Evolutionary conservation across 352 stramenopile genomes (phyloP).

Genomic region (Globisporangium okanoganense): DNA sequence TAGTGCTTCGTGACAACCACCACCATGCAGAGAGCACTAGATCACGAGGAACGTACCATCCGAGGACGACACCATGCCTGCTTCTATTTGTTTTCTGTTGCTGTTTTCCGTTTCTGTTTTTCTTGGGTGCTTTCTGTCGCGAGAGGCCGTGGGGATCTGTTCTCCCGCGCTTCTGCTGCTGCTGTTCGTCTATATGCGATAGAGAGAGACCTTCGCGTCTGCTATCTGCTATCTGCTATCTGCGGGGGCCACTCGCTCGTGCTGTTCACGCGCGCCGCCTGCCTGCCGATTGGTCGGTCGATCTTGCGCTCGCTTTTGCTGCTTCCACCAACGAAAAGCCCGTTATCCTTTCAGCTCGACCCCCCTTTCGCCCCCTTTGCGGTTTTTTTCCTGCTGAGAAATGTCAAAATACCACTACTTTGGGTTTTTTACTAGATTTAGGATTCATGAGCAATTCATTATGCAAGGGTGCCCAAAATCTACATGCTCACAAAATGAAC

Average conservation of each 20-base stretch:
- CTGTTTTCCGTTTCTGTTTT: not conserved
- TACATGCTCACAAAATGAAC: too few species aligned
- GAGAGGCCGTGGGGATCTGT: not conserved
- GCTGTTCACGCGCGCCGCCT: not conserved
- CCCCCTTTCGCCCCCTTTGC: not conserved
- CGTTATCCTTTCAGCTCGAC: conserved; percentile 7
- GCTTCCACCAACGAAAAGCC: conserved; percentile 13
- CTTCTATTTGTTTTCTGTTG: not conserved
- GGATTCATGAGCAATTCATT: too few species aligned
- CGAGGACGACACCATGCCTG: conserved; percentile 15
- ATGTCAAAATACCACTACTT: too few species aligned
- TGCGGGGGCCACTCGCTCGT: not conserved
- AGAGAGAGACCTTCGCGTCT: not conserved
- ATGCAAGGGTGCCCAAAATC: too few species aligned
- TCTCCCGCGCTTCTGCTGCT: not conserved
- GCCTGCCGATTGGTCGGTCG: not conserved
- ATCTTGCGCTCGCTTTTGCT: conserved; percentile 5
- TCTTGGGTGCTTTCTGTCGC: conserved; percentile 7
- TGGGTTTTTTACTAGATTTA: too few species aligned
- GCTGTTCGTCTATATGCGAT: not conserved
- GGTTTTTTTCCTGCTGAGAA: too few species aligned
- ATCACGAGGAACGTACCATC: conserved; percentile 17
- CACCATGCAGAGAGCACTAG: too few species aligned
- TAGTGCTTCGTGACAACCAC: too few species aligned
- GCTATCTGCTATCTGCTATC: not conserved